These are phyloP conservation scores for Tetradesmus lagerheimii DNA, from an alignment of 139 green algal species.

Conservation along the genomic window DNA sequence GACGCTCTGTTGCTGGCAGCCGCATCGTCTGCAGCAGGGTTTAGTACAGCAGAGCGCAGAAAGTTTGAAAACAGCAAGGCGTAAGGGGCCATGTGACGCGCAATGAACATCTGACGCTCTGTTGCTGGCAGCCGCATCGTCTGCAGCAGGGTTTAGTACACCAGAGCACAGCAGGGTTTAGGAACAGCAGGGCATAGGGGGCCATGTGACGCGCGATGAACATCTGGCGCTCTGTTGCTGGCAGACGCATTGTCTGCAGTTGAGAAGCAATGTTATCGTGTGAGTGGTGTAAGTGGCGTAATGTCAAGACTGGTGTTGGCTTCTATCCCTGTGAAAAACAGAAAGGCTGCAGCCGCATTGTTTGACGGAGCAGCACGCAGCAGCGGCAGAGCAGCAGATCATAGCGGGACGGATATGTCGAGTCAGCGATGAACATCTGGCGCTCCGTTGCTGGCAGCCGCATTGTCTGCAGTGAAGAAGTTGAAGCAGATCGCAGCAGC, in stretches of 20 bases:
- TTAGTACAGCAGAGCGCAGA: not conserved
- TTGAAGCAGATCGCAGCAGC: not conserved
- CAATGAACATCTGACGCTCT: constrained; percentile 8
- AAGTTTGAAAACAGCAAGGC: too few species aligned
- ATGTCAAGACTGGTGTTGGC: too few species aligned
- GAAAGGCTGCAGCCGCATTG: constrained; percentile 18
- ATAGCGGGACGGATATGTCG: not conserved
- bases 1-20: constrained; percentile 17
- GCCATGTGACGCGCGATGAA: not conserved
- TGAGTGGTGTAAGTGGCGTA: too few species aligned
- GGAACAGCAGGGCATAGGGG: too few species aligned
- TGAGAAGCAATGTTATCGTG: too few species aligned
- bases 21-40: constrained; percentile 19
- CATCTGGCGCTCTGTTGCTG: not conserved
- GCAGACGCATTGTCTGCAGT: not conserved
- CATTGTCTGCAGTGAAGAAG: constrained; percentile 22
- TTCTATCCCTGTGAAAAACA: too few species aligned
- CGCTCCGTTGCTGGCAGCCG: constrained; percentile 25
- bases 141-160: too few species aligned
- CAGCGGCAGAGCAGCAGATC: not conserved
- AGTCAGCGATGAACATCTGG: not conserved
- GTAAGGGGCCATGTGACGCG: constrained; percentile 17
- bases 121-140: constrained; percentile 29
- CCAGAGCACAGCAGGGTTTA: too few species aligned
- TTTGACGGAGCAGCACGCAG: not conserved